Evolutionary conservation across 2,329 filamentous ascomycete genomes (phyloP).

Genomic region (Pseudogymnoascus sp.): DNA sequence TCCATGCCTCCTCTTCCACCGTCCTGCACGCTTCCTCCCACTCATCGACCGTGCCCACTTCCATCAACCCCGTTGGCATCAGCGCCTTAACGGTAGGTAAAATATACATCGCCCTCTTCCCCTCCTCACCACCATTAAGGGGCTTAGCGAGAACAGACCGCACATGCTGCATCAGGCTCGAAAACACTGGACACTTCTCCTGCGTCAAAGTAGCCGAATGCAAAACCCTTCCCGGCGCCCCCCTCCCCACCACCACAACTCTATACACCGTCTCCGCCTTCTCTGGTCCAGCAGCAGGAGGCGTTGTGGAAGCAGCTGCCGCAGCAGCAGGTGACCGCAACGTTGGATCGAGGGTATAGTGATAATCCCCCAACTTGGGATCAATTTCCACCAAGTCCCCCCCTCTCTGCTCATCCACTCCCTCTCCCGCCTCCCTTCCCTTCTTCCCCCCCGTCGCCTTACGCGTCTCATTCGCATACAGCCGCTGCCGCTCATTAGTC

Average conservation of each 20-base stretch:
- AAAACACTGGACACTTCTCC: constrained; percentile 20
- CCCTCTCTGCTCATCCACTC: background rate
- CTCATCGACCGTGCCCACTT: constrained; percentile 19
- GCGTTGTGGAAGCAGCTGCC: background rate
- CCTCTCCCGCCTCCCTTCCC: background rate
- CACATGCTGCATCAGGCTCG: constrained; percentile 22
- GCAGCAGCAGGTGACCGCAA: background rate
- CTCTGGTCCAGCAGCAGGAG: background rate
- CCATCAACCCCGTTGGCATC: constrained; percentile 18
- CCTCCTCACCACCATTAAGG: constrained; percentile 12
- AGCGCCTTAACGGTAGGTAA: constrained; percentile 19
- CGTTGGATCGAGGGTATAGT: constrained; percentile 8
- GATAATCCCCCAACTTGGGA: constrained; percentile 12
- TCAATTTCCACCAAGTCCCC: constrained; percentile 9
- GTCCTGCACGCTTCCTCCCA: constrained; percentile 19
- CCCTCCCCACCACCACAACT: constrained; percentile 22
- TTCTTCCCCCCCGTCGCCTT: constrained; percentile 14
- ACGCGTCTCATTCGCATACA: constrained; percentile 23
- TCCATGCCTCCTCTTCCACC: constrained; percentile 23
- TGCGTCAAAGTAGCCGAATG: constrained; percentile 18
- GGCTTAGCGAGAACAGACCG: constrained; percentile 12
- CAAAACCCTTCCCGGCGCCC: constrained; percentile 15
- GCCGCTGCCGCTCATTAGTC: constrained; percentile 28
- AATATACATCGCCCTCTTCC: constrained; percentile 11
- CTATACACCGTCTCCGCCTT: constrained; percentile 16